phyloP scores from a whole-genome alignment of 148 eudicot species.

The Camellia lanceoleosa region DNA sequence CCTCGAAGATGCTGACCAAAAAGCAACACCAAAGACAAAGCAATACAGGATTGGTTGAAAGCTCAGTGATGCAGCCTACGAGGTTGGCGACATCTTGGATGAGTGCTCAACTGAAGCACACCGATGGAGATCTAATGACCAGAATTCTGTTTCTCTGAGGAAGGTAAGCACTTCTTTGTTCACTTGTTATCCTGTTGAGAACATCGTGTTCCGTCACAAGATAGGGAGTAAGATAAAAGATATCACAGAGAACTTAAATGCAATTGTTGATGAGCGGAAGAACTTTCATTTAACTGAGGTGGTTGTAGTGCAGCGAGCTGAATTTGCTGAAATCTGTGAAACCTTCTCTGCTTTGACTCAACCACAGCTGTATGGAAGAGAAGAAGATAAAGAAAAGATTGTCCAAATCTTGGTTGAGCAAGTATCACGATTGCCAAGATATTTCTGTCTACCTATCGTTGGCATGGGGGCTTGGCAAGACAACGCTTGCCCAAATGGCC shows the following conservation, averaged over 20 bases:
- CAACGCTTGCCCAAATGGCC: background rate
- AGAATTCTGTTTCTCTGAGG: no score
- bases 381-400: no score
- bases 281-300: background rate
- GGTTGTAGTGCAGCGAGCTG: background rate
- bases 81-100: constrained; percentile 1
- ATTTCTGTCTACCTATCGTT: background rate
- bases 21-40: background rate
- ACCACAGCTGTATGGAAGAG: no score
- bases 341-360: no score
- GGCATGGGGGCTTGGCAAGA: constrained; percentile 1
- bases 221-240: background rate
- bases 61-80: constrained; percentile 1
- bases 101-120: background rate
- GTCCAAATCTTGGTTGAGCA: background rate
- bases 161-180: background rate
- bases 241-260: background rate
- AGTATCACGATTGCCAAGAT: background rate
- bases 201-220: background rate
- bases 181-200: background rate
- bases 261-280: background rate
- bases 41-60: background rate
- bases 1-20: background rate
- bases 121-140: background rate
- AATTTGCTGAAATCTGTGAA: no score